These are phyloP conservation scores for Fistulina hepatica DNA, from an alignment of 1,284 basidiomycete genomes.

Conservation along the genomic window DNA sequence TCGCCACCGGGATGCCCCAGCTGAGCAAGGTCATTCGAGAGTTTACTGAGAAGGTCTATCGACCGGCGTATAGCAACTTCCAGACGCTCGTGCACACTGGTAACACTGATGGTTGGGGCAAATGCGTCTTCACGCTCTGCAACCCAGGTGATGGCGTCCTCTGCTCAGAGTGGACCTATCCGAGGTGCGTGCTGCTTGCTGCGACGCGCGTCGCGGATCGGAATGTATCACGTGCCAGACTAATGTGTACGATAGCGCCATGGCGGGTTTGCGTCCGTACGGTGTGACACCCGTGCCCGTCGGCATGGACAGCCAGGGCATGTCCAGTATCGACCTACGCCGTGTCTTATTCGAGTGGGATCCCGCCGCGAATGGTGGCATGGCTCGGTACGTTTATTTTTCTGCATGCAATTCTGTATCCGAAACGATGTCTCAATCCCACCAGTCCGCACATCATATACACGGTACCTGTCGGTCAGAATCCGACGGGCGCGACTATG, in stretches of 20 bases:
- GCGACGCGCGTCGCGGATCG: conserved; percentile 1
- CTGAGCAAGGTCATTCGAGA: conserved; percentile 45
- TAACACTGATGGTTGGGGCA: conserved; percentile 69
- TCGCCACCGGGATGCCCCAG: conserved; percentile 41
- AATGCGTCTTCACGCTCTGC: conserved; percentile 44
- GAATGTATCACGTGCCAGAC: not conserved
- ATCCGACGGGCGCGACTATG: conserved; percentile 74
- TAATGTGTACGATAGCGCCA: no score
- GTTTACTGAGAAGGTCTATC: conserved; percentile 52
- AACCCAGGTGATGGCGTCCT: conserved; percentile 68
- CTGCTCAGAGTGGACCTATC: conserved; percentile 65
- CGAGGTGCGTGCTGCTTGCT: conserved; percentile 33
- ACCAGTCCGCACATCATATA: conserved; percentile 66
- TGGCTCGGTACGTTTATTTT: conserved; percentile 32
- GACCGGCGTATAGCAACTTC: conserved; percentile 62
- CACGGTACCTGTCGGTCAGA: conserved; percentile 67
- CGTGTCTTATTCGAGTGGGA: conserved; percentile 60
- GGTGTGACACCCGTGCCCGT: conserved; percentile 46
- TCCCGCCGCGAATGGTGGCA: conserved; percentile 35
- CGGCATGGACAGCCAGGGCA: conserved; percentile 64
- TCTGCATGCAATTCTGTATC: conserved; percentile 1
- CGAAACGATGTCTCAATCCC: not conserved
- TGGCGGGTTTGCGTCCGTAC: conserved; percentile 31
- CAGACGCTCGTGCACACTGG: conserved; percentile 55
- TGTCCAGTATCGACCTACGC: conserved; percentile 53